phyloP scores from a whole-genome alignment of 208 protist genomes.

The Endotrypanum monterogeii region DNA sequence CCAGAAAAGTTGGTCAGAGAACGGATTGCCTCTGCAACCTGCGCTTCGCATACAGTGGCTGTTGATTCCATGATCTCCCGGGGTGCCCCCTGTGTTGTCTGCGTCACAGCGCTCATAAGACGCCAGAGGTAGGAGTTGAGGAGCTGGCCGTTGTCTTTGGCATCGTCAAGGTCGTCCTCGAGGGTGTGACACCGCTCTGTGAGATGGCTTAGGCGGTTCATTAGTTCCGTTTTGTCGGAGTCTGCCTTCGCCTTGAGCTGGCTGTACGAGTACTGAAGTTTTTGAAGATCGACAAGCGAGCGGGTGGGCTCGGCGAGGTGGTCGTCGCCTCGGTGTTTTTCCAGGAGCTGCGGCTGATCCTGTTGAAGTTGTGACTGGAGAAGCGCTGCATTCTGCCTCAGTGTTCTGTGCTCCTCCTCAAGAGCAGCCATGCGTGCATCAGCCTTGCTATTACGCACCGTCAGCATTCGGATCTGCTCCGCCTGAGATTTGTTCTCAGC shows the following conservation, averaged over 20 bases:
- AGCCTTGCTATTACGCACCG: conserved; percentile 37
- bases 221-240: conserved; percentile 24
- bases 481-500: conserved; percentile 45
- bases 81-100: conserved; percentile 39
- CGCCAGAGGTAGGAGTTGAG: conserved; percentile 69
- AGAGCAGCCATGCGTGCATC: conserved; percentile 44
- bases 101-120: conserved; percentile 51
- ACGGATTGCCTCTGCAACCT: conserved; percentile 52
- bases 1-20: conserved; percentile 42
- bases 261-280: conserved; percentile 51
- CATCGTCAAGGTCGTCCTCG: conserved; percentile 64
- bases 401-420: conserved; percentile 28
- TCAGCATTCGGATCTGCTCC: conserved; percentile 38
- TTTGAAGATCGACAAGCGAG: conserved; percentile 72
- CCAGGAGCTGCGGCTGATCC: conserved; percentile 44
- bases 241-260: conserved; percentile 50
- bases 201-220: conserved; percentile 28
- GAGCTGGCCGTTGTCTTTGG: conserved; percentile 43
- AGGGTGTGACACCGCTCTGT: conserved; percentile 45
- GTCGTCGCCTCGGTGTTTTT: conserved; percentile 55
- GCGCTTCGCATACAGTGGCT: conserved; percentile 23
- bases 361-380: conserved; percentile 57
- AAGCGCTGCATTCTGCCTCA: conserved; percentile 37
- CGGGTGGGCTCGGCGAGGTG: conserved; percentile 63
- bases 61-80: conserved; percentile 17